phyloP scores from a whole-genome alignment of 805 yeast species.

The Cyberlindnera bimundalis region DNA sequence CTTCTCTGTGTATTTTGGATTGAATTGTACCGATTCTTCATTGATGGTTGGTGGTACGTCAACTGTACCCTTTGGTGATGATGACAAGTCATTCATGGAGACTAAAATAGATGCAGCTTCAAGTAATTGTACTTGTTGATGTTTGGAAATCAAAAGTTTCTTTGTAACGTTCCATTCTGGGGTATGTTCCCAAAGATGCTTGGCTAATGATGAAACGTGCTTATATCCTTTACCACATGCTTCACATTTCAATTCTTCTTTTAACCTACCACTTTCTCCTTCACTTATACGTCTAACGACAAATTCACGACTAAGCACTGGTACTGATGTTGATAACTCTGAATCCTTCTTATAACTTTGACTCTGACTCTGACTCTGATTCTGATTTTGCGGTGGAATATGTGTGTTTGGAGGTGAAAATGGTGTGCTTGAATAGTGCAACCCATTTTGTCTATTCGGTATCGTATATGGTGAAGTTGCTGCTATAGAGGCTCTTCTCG shows the following conservation, averaged over 20 bases:
- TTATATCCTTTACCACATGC: slow-evolving; percentile 91
- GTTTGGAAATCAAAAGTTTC: slow-evolving; percentile 56
- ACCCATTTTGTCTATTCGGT: slow-evolving; percentile 22
- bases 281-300: slow-evolving; percentile 82
- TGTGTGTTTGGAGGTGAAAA: slow-evolving; percentile 28
- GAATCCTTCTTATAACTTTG: neutral
- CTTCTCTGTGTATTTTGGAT: slow-evolving; percentile 14
- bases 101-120: slow-evolving; percentile 28
- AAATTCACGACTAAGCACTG: slow-evolving; percentile 54
- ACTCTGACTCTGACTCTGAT: too few relatives aligned
- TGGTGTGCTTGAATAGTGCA: too few relatives aligned
- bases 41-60: slow-evolving; percentile 15
- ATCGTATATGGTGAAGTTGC: slow-evolving; percentile 38
- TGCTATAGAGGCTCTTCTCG: slow-evolving; percentile 34
- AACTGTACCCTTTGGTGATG: slow-evolving; percentile 11
- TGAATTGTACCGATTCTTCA: slow-evolving; percentile 14
- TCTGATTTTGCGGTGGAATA: too few relatives aligned
- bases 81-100: slow-evolving; percentile 19
- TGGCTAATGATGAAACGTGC: slow-evolving; percentile 83
- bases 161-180: slow-evolving; percentile 92
- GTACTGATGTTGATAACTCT: slow-evolving; percentile 31
- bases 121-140: slow-evolving; percentile 26
- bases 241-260: slow-evolving; percentile 83
- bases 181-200: slow-evolving; percentile 91
- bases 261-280: slow-evolving; percentile 81